phyloP scores from a whole-genome alignment of 768 basidiomycete genomes.

The Lactifluus subvellereus region DNA sequence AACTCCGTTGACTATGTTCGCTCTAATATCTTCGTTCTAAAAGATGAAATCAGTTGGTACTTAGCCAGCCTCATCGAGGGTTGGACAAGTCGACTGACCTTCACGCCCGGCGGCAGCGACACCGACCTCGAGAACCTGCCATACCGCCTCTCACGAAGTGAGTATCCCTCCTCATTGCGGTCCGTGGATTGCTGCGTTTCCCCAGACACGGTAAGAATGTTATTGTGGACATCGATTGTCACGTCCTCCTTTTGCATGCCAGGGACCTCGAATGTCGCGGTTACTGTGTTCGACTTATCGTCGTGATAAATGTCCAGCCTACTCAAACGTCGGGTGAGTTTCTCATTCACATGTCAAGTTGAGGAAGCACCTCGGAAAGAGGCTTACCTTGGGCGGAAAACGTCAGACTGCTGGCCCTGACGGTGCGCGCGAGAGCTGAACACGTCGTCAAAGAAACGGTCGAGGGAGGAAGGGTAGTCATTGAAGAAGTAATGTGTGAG shows the following conservation, averaged over 20 bases:
- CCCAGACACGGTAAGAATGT: constrained; percentile 47
- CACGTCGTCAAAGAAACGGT: constrained; percentile 41
- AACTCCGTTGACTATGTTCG: constrained; percentile 30
- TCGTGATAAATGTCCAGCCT: constrained; percentile 57
- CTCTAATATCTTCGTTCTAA: constrained; percentile 30
- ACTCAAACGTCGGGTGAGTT: neutral
- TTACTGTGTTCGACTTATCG: constrained; percentile 41
- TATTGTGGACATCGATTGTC: constrained; percentile 45
- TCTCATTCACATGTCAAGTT: neutral
- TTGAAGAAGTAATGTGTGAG: constrained; percentile 38
- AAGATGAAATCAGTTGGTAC: neutral
- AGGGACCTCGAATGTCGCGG: constrained; percentile 54
- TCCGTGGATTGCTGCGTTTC: constrained; percentile 36
- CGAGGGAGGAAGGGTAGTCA: constrained; percentile 36
- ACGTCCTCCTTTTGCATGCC: constrained; percentile 48
- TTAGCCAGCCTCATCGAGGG: neutral
- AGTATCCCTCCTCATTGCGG: constrained; percentile 34
- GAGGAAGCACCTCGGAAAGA: neutral
- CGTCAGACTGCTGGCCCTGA: constrained; percentile 12
- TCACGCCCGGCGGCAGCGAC: constrained; percentile 23
- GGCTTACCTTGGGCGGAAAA: constrained; percentile 18
- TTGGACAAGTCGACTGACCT: constrained; percentile 16
- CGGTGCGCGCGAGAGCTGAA: constrained; percentile 28
- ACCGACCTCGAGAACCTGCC: constrained; percentile 31
- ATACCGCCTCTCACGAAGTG: constrained; percentile 32